Evolutionary conservation across 805 yeast genomes (phyloP), one percentile per base, ranked within the genome.

Genomic region (Starmerella etchellsii): DNA sequence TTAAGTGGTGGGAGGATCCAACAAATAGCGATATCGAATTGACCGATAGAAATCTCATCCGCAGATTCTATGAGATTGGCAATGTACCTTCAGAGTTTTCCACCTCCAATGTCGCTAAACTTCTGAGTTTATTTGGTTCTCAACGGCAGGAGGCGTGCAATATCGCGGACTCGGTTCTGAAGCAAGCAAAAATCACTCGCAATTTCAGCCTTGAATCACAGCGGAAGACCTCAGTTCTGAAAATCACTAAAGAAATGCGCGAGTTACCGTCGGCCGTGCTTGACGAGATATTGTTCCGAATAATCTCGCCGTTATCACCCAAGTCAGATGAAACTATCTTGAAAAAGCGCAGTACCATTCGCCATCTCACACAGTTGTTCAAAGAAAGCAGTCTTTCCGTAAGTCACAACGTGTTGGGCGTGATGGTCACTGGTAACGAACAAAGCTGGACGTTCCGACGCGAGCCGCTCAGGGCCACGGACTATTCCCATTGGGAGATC

Each of bases 1-100:
- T 81, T 0, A 36, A 44, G 0, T 81, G 91, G 88, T 74, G 76
- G 53, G 87, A 81, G 51, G 94, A 82, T 51, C 53, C 60, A 2
- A 74, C 88, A 0, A 82, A 82, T 48, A 51, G 53, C 2, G 75
- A 77, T 48, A 59, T 67, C 2, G 50, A 53, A 9, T 63, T 76
- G 34, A 80, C 88, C 0, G 50, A 60, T 28, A 62, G 94, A 37
- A 81, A 81, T 50, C 58, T 66, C 15, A 61, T 74, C 2, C 62
- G 91, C 29, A 30, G 38, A 14, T 15, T 36, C 32, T 41, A 35
- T 21, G 58, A 60, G 31, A 1, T 68, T 57, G 14, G 57, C 58
- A 4, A 60, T 60, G 7, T 65, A 66, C 11, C 46, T 29, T 21
- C 68, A 59, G 24, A 31, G 6, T 21, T 46, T 22, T 30, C 47